These are phyloP conservation scores for Lolium perenne DNA, from an alignment of 176 grass and related monocot species.

Conservation along the genomic window DNA sequence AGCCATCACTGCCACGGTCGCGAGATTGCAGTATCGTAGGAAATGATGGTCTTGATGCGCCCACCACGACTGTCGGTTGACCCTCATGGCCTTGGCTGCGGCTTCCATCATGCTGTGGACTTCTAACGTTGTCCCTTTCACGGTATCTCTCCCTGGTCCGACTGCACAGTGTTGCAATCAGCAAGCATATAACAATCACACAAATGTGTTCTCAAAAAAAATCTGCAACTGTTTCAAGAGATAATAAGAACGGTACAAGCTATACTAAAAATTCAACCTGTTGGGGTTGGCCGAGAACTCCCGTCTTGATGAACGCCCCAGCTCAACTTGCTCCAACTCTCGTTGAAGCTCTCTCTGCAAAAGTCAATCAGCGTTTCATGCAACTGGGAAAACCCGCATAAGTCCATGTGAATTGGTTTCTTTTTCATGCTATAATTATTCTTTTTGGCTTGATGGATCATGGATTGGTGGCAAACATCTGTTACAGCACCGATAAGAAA, in stretches of 20 bases:
- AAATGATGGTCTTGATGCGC: constrained; percentile 54
- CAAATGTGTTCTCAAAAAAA: background rate
- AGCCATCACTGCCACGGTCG: constrained; percentile 56
- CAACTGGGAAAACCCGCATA: background rate
- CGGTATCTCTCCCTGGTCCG: constrained; percentile 81
- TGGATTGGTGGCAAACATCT: background rate
- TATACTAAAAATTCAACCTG: constrained; percentile 43
- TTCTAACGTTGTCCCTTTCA: constrained; percentile 72
- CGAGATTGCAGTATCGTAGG: constrained; percentile 88
- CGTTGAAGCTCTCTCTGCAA: constrained; percentile 84
- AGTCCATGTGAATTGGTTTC: background rate
- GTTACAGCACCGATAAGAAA: background rate
- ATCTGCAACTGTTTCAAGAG: background rate
- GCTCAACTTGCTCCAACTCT: constrained; percentile 90
- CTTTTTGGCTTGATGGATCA: background rate
- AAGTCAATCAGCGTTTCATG: constrained; percentile 17
- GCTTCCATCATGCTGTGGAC: constrained; percentile 72
- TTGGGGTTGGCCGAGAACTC: constrained; percentile 70
- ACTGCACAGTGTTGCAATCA: constrained; percentile 34
- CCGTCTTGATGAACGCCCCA: constrained; percentile 74
- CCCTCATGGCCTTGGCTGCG: constrained; percentile 62
- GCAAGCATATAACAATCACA: background rate
- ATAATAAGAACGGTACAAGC: background rate
- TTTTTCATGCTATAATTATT: background rate
- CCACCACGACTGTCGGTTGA: constrained; percentile 50